phyloP scores from a whole-genome alignment of 2,329 filamentous ascomycete species.

The Byssoonygena ceratinophila region DNA sequence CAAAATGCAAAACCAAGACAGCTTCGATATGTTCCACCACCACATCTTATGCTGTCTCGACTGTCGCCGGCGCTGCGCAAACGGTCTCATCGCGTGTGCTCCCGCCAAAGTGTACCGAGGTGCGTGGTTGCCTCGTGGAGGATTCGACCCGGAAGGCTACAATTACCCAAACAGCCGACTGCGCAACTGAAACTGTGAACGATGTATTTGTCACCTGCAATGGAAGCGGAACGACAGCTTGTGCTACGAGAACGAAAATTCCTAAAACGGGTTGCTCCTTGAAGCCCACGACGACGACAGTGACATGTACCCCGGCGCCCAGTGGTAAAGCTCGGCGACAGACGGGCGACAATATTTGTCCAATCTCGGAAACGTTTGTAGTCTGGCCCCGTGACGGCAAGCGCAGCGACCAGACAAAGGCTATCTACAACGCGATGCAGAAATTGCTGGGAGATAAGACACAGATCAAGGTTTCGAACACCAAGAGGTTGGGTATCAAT shows the following conservation, averaged over 20 bases:
- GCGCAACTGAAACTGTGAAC: conserved; percentile 8
- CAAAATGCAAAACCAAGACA: conserved; percentile 11
- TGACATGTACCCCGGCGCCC: conserved; percentile 10
- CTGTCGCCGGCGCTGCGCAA: conserved; percentile 4
- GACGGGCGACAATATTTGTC: conserved; percentile 4
- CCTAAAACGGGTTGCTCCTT: conserved; percentile 13
- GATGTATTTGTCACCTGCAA: conserved; percentile 11
- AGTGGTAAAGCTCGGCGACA: conserved; percentile 6
- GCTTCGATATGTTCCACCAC: conserved; percentile 8
- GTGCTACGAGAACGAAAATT: conserved; percentile 6
- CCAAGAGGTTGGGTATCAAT: conserved; percentile 10
- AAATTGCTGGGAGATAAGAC: conserved; percentile 7
- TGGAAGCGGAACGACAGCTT: conserved; percentile 10
- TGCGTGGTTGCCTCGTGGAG: conserved; percentile 10
- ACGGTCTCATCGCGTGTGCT: conserved; percentile 11
- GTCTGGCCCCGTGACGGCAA: conserved; percentile 9
- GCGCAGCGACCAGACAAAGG: conserved; percentile 1
- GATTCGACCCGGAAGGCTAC: conserved; percentile 5
- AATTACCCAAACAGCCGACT: conserved; percentile 8
- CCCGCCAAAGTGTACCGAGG: conserved; percentile 9
- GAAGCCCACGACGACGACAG: conserved; percentile 10
- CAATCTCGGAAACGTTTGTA: not conserved
- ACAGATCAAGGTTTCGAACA: conserved; percentile 8
- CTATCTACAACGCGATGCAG: conserved; percentile 9
- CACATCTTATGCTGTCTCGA: conserved; percentile 11